Evolutionary conservation across 495 filamentous ascomycete species (phyloP).

Genomic region (Thozetella sp.): DNA sequence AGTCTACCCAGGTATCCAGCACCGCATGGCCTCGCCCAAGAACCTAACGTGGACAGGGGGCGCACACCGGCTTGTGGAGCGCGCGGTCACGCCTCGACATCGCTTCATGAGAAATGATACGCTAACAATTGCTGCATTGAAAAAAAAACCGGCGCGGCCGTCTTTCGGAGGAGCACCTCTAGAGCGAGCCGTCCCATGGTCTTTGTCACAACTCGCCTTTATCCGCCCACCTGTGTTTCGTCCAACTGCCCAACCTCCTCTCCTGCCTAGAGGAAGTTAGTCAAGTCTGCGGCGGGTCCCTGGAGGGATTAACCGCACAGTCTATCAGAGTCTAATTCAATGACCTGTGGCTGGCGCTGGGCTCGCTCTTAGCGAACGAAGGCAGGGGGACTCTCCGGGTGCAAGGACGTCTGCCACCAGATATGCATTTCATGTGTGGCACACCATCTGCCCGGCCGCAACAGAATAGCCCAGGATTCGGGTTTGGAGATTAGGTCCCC

Average conservation of each 20-base stretch:
- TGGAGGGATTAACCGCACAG: not conserved
- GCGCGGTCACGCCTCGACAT: not conserved
- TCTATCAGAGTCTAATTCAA: not conserved
- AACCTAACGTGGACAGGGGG: not conserved
- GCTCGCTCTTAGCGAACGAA: no score
- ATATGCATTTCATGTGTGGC: not conserved
- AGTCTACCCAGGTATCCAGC: no score
- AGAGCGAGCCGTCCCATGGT: constrained; percentile 4
- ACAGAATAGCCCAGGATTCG: not conserved
- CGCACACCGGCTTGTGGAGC: no score
- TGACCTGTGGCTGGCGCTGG: not conserved
- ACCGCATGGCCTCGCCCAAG: no score
- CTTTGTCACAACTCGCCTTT: constrained; percentile 9
- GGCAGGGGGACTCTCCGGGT: not conserved
- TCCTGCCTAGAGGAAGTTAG: not conserved
- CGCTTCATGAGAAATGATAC: not conserved
- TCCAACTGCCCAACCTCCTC: constrained; percentile 4
- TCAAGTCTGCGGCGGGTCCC: not conserved
- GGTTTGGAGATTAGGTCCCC: not conserved
- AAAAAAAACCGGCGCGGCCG: not conserved
- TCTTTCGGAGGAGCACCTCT: not conserved
- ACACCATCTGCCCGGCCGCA: not conserved
- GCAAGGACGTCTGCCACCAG: no score
- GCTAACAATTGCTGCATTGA: not conserved
- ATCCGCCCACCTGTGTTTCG: constrained; percentile 9